These are phyloP conservation scores for Diaporthe sp. DNA, from an alignment of 2,329 filamentous ascomycete species.

Conservation along the genomic window DNA sequence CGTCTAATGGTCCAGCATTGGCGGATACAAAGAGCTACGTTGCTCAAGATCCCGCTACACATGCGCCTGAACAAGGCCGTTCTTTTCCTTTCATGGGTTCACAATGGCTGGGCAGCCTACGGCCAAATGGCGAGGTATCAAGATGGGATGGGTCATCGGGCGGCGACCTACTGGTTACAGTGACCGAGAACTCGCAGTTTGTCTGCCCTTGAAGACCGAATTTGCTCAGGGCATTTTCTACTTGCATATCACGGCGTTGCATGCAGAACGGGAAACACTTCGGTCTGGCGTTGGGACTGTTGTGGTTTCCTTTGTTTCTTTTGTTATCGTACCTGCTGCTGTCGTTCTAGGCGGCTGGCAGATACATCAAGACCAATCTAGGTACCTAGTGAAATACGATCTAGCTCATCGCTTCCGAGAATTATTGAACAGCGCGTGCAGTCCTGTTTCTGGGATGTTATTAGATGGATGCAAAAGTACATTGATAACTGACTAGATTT, in stretches of 20 bases:
- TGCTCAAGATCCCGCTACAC: neutral
- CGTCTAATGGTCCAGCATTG: neutral
- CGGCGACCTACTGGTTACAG: neutral
- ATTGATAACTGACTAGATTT: neutral
- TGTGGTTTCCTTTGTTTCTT: slow-evolving; percentile 23
- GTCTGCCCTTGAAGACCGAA: neutral
- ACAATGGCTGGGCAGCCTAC: too few relatives aligned
- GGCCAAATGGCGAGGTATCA: neutral
- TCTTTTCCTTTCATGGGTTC: neutral
- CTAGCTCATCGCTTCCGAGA: neutral
- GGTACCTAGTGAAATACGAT: neutral
- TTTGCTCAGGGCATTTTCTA: slow-evolving; percentile 14
- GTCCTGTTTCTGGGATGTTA: too few relatives aligned
- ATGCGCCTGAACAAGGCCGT: neutral
- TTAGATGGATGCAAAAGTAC: too few relatives aligned
- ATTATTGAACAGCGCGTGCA: too few relatives aligned
- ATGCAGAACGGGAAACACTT: slow-evolving; percentile 32
- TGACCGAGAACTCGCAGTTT: neutral
- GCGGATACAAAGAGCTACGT: neutral
- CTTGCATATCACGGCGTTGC: slow-evolving; percentile 40
- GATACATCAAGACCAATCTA: neutral
- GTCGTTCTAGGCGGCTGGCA: neutral
- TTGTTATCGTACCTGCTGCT: neutral
- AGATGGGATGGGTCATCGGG: neutral
- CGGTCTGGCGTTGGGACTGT: slow-evolving; percentile 25